phyloP scores from a whole-genome alignment of 2,329 filamentous ascomycete species.

The Monosporascus sp. region DNA sequence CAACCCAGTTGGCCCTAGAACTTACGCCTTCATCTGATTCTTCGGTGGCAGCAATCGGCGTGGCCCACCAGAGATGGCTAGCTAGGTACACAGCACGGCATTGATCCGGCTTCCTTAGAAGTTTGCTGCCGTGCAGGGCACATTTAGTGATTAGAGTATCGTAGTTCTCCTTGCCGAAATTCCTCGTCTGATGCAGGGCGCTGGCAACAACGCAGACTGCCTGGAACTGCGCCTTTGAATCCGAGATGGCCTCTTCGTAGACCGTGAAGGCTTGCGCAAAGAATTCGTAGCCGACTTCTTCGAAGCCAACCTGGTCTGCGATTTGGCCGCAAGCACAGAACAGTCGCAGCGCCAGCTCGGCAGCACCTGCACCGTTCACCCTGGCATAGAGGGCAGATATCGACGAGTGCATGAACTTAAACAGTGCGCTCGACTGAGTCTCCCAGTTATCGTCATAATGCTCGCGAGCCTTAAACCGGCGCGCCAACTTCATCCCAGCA shows the following conservation, averaged over 20 bases:
- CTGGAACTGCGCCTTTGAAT: slow-evolving; percentile 95
- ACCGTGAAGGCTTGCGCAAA: slow-evolving; percentile 98
- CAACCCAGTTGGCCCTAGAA: not conserved
- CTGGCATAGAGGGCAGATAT: slow-evolving; percentile 83
- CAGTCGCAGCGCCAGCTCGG: slow-evolving; percentile 81
- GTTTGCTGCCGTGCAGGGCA: slow-evolving; percentile 90
- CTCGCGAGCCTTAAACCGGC: slow-evolving; percentile 83
- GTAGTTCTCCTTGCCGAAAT: slow-evolving; percentile 96
- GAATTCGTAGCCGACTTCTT: slow-evolving; percentile 96
- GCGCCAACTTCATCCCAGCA: slow-evolving; percentile 80
- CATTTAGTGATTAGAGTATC: slow-evolving; percentile 98
- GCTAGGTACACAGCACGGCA: slow-evolving; percentile 94
- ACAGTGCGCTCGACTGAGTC: slow-evolving; percentile 66
- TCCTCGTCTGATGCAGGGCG: slow-evolving; percentile 78
- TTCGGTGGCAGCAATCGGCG: slow-evolving; percentile 68
- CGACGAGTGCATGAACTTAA: slow-evolving; percentile 91
- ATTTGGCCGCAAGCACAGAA: slow-evolving; percentile 92
- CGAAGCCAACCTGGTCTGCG: slow-evolving; percentile 83
- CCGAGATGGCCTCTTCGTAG: slow-evolving; percentile 93
- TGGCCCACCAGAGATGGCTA: slow-evolving; percentile 97
- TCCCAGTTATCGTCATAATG: slow-evolving; percentile 67
- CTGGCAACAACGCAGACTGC: slow-evolving; percentile 92
- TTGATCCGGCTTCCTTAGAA: slow-evolving; percentile 96
- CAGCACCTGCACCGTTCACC: slow-evolving; percentile 69
- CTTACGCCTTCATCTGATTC: slow-evolving; percentile 63